These are phyloP conservation scores for Cystofilobasidium capitatum DNA, from an alignment of 768 basidiomycete species.

Conservation along the genomic window DNA sequence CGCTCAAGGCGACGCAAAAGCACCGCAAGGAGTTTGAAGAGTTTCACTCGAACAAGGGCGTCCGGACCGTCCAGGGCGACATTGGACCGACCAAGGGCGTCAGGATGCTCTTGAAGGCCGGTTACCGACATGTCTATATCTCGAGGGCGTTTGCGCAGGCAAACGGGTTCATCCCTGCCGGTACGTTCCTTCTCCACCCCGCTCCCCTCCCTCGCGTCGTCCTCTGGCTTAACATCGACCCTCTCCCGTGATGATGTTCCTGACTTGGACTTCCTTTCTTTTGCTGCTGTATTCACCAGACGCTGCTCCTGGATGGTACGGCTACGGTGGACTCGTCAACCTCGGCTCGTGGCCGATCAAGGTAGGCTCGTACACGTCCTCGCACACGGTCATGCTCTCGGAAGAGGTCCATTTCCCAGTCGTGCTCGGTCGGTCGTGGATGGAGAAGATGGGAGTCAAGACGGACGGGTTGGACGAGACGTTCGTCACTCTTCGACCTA, in stretches of 20 bases:
- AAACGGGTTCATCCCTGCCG: constrained; percentile 76
- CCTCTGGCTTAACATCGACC: neutral
- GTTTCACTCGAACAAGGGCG: constrained; percentile 85
- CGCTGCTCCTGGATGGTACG: constrained; percentile 76
- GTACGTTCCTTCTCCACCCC: constrained; percentile 41
- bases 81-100: constrained; percentile 90
- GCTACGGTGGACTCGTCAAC: constrained; percentile 73
- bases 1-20: constrained; percentile 76
- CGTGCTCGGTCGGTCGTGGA: constrained; percentile 63
- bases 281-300: constrained; percentile 17
- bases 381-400: constrained; percentile 64
- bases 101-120: constrained; percentile 83
- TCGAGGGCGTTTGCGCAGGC: constrained; percentile 83
- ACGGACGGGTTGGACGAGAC: constrained; percentile 71
- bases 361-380: constrained; percentile 40
- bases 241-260: neutral
- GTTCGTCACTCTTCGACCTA: constrained; percentile 64
- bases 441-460: constrained; percentile 59
- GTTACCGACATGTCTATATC: constrained; percentile 89
- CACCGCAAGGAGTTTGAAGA: constrained; percentile 68
- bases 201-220: neutral
- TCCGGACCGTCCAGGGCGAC: constrained; percentile 78
- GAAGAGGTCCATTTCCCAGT: constrained; percentile 96
- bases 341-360: constrained; percentile 20
- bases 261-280: neutral